A percentile compares a stretch with the other conserved stretches of the same genome.
Evolutionary conservation across 805 yeast genomes (phyloP).

Genomic region (Kuraishia capsulata): DNA sequence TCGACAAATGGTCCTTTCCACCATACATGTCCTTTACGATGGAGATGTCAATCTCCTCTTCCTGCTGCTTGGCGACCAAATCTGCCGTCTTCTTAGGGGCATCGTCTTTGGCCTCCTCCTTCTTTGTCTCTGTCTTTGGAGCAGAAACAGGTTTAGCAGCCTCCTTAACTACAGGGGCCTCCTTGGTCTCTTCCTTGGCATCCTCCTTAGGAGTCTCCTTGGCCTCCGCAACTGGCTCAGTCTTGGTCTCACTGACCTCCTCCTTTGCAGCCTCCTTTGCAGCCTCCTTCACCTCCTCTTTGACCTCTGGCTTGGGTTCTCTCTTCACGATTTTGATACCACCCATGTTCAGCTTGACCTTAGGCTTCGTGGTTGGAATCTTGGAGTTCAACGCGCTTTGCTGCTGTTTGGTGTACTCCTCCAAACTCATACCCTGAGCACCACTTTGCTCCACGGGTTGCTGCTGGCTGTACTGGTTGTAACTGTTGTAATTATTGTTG

Average conservation of each 20-base stretch:
- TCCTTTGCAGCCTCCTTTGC: slow-evolving; percentile 19
- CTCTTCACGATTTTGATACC: slow-evolving; percentile 54
- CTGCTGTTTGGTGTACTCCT: slow-evolving; percentile 71
- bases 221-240: slow-evolving; percentile 11
- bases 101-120: slow-evolving; percentile 10
- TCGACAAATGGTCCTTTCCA: slow-evolving; percentile 94
- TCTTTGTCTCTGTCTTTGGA: slow-evolving; percentile 8
- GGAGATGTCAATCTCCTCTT: slow-evolving; percentile 76
- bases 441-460: slow-evolving; percentile 8
- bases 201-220: too few species aligned
- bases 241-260: slow-evolving; percentile 15
- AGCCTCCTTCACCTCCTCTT: slow-evolving; percentile 10
- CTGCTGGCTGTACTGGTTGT: slow-evolving; percentile 4
- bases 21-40: slow-evolving; percentile 90
- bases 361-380: slow-evolving; percentile 52
- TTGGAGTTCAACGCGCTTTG: slow-evolving; percentile 29
- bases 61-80: slow-evolving; percentile 55
- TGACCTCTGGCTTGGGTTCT: slow-evolving; percentile 13
- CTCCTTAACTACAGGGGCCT: slow-evolving; percentile 7
- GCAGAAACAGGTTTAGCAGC: slow-evolving; percentile 11
- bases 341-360: slow-evolving; percentile 57
- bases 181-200: slow-evolving; percentile 8
- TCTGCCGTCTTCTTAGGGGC: slow-evolving; percentile 12
- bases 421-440: slow-evolving; percentile 62
- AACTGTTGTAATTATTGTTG: slow-evolving; percentile 11